Percentiles rank a stretch among this genome's conserved stretches.
These are phyloP conservation scores for Quercus alba DNA, from an alignment of 306 rosid genomes.

Conservation along the genomic window DNA sequence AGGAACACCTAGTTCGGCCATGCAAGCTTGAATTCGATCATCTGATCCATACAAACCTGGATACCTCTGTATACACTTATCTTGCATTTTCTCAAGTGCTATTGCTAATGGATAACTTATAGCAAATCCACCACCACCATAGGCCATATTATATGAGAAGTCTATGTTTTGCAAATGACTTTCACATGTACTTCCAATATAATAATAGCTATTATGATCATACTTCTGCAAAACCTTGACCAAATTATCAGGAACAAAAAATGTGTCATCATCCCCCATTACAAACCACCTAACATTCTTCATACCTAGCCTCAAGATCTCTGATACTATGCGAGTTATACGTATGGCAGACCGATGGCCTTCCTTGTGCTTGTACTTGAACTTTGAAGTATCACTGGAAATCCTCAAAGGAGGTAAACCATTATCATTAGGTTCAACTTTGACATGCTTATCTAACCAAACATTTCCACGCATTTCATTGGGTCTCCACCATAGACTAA, in stretches of 20 bases:
- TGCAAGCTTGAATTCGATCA: constrained; percentile 75
- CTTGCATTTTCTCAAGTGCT: constrained; percentile 65
- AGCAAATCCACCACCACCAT: constrained; percentile 77
- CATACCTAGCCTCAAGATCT: no score
- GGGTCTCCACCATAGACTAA: constrained; percentile 71
- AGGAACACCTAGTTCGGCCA: constrained; percentile 82
- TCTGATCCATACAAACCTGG: constrained; percentile 51
- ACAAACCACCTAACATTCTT: constrained; percentile 15
- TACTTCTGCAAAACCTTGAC: constrained; percentile 55
- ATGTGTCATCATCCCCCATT: constrained; percentile 34
- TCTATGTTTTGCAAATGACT: constrained; percentile 65
- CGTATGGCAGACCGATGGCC: constrained; percentile 64
- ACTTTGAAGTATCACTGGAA: constrained; percentile 45
- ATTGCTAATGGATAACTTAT: constrained; percentile 60
- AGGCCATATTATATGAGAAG: constrained; percentile 73
- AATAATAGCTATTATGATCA: constrained; percentile 59
- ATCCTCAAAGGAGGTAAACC: constrained; percentile 44
- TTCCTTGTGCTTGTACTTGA: constrained; percentile 43
- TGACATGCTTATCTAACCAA: constrained; percentile 55
- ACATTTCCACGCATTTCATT: constrained; percentile 56
- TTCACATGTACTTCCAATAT: constrained; percentile 69
- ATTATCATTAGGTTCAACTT: constrained; percentile 6
- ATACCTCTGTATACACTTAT: constrained; percentile 57
- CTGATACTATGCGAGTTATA: background rate
- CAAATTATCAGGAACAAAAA: constrained; percentile 45